These are phyloP conservation scores for Choiromyces venosus DNA, from an alignment of 495 filamentous ascomycete genomes.

Conservation along the genomic window DNA sequence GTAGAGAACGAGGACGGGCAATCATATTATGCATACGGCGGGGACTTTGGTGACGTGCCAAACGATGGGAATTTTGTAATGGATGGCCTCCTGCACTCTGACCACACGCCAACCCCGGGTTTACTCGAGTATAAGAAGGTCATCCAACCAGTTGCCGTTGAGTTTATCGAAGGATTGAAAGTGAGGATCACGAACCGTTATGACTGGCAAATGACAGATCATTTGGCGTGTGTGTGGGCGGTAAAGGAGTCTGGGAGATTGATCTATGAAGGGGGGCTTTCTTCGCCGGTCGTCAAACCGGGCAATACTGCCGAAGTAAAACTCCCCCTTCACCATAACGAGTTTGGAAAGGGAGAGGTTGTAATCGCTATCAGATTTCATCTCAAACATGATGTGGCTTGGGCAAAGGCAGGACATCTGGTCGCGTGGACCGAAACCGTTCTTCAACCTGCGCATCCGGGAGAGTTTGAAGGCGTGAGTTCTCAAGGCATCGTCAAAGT, in stretches of 20 bases:
- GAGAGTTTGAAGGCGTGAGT: background rate
- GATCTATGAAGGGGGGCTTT: constrained; percentile 24
- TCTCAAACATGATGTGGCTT: constrained; percentile 35
- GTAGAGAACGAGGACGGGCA: constrained; percentile 51
- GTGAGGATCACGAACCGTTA: constrained; percentile 20
- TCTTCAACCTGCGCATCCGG: background rate
- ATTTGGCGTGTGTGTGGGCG: constrained; percentile 27
- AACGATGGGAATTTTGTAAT: constrained; percentile 63
- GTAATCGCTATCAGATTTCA: constrained; percentile 44
- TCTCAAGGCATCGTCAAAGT: constrained; percentile 23
- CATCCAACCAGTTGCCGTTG: constrained; percentile 49
- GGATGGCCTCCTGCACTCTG: constrained; percentile 57
- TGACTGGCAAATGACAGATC: constrained; percentile 22
- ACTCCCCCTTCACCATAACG: constrained; percentile 20
- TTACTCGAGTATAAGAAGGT: constrained; percentile 58
- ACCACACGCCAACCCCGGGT: constrained; percentile 57
- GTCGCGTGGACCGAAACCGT: constrained; percentile 23
- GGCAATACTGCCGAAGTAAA: constrained; percentile 40
- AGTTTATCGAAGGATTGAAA: constrained; percentile 27
- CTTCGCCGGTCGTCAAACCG: constrained; percentile 28
- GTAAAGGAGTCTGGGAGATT: constrained; percentile 30
- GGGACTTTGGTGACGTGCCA: constrained; percentile 61
- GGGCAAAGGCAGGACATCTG: constrained; percentile 40
- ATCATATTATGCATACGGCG: constrained; percentile 60
- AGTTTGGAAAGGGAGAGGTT: constrained; percentile 22